Evolutionary conservation across 352 stramenopile genomes (phyloP).

Genomic region (Phytophthora pini): DNA sequence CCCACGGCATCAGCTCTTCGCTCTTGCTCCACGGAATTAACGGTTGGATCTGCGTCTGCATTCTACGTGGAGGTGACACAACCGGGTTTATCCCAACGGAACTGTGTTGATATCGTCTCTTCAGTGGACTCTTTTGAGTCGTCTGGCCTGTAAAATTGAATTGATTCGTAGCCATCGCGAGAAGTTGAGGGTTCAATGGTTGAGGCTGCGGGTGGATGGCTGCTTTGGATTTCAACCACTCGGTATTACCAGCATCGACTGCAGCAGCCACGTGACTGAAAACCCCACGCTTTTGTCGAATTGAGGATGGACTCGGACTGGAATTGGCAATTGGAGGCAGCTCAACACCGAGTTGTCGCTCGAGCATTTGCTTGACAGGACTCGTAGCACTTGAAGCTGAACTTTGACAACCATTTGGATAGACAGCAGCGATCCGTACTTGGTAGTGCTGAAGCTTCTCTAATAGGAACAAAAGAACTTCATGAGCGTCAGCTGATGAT

Average conservation of each 20-base stretch:
- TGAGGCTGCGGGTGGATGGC: neutral
- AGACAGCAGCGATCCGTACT: constrained; percentile 53
- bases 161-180: constrained; percentile 49
- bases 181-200: constrained; percentile 29
- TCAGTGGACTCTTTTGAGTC: constrained; percentile 22
- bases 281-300: constrained; percentile 57
- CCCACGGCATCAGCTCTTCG: constrained; percentile 21
- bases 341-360: constrained; percentile 63
- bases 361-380: constrained; percentile 35
- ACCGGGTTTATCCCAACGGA: constrained; percentile 9
- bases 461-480: constrained; percentile 63
- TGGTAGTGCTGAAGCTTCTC: constrained; percentile 76
- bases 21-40: constrained; percentile 12
- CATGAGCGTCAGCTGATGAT: constrained; percentile 44
- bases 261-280: constrained; percentile 46
- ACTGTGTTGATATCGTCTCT: constrained; percentile 24
- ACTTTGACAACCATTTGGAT: constrained; percentile 11
- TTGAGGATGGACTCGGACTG: constrained; percentile 35
- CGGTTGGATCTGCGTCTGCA: constrained; percentile 16
- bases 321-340: constrained; percentile 50
- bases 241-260: constrained; percentile 28
- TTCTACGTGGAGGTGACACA: constrained; percentile 7
- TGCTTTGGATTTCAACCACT: constrained; percentile 25
- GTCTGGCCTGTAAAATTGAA: constrained; percentile 47
- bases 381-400: constrained; percentile 4